Base-by-base conservation (phyloP, 164 flowering plant species). In the Vitis rotundifolia region DNA sequence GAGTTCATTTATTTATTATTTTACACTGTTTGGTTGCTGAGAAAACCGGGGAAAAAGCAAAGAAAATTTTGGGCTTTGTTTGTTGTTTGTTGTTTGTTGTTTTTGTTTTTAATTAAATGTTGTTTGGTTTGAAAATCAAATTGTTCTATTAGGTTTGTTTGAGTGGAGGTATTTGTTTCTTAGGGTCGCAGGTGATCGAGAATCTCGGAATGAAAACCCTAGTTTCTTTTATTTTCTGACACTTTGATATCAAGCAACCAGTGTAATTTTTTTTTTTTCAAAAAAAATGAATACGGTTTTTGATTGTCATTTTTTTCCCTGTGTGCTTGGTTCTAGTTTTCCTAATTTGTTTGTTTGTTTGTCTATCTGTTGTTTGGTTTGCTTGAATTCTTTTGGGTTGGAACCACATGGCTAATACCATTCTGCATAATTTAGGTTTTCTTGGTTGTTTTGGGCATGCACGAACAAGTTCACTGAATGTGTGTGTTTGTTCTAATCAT, bases 21-120 rank as follows among this genome's bases (percentile, higher is more conserved):
- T 26, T 14, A 44, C 18, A 15, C 66, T 69, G 77, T 52, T 64
- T 74, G 74, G 56, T 56, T 75, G 11, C 59, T 19, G 65, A 65
- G 77, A 75, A 64, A 69, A 47, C 22, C 19, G 58, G 14, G 19
- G 57, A 72, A 19, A 9, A 52, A 44, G 18, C 8, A 57, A 59
- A 9, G 18, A 51, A 53, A 11, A 14, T 7, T 62, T 28, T 50
- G 18, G n/a, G 5, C 48, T 59, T 59, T 26, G 29, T 3, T 69
- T 37, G 1, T 15, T 63, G 15, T 58, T 60, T 49, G 37, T 31
- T 61, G 31, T 9, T 49, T 8, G 26, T 28, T 11, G 5, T 28
- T 28, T 28, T 28, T 28, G 6, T 22, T 60, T 29, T 60, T 9
- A 7, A 29, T 31, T 12, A 3, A 15, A 60, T 60, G 12, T 13